These are phyloP conservation scores for Trifolium fragiferum DNA, from an alignment of 306 rosid species.

Conservation along the genomic window DNA sequence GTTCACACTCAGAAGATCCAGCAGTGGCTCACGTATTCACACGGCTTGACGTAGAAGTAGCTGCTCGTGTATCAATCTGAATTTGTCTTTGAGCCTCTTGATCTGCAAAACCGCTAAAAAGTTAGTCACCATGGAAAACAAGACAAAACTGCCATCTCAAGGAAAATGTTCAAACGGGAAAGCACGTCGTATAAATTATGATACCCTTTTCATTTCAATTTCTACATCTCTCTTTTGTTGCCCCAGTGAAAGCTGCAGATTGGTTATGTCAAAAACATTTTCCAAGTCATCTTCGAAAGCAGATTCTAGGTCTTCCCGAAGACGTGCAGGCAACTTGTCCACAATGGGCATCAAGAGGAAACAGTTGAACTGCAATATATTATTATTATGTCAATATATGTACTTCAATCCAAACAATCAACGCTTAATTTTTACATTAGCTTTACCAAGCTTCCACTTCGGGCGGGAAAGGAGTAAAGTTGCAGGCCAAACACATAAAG, in stretches of 20 bases:
- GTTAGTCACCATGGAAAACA: slow-evolving; percentile 23
- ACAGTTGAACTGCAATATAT: slow-evolving; percentile 88
- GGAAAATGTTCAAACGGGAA: slow-evolving; percentile 36
- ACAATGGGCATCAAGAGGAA: slow-evolving; percentile 98
- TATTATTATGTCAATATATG: neutral
- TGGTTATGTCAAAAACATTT: slow-evolving; percentile 84
- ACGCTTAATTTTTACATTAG: too few species aligned
- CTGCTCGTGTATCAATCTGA: slow-evolving; percentile 76
- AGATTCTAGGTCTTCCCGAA: slow-evolving; percentile 90
- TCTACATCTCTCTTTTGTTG: slow-evolving; percentile 80
- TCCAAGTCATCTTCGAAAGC: slow-evolving; percentile 88
- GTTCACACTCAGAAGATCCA: slow-evolving; percentile 13
- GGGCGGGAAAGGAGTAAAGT: slow-evolving; percentile 19
- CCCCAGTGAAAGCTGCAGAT: slow-evolving; percentile 67
- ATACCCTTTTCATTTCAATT: slow-evolving; percentile 92
- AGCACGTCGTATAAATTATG: slow-evolving; percentile 13
- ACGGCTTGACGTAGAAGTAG: slow-evolving; percentile 56
- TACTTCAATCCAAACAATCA: neutral
- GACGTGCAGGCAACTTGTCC: slow-evolving; percentile 94
- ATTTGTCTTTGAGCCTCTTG: slow-evolving; percentile 91
- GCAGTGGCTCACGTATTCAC: slow-evolving; percentile 36
- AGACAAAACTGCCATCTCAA: slow-evolving; percentile 9
- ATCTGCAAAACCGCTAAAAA: slow-evolving; percentile 59
- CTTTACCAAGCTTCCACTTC: neutral
- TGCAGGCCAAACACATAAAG: neutral